Base-by-base conservation (phyloP, 495 filamentous ascomycete genomes). In the Trichoderma orchidacearum region DNA sequence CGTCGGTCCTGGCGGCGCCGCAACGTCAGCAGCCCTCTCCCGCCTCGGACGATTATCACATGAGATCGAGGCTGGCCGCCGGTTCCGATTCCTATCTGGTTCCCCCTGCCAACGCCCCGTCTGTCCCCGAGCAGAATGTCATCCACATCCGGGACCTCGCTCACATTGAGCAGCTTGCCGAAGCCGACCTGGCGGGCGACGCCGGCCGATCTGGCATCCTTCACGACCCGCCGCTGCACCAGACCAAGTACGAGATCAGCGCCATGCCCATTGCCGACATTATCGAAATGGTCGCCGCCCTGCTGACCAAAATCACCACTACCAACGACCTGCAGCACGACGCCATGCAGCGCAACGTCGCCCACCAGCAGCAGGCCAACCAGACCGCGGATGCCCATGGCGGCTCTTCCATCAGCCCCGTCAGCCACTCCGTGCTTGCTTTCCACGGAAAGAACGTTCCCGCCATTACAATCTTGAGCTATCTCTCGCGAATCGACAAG, bases 401-500 rank as follows among this genome's bases (percentile, higher is more conserved):
- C 11, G 77, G 82, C 4, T 67, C 75, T 28, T 79, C 79, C 35
- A 77, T 95, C 63, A 90, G 80, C 63, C 82, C 82, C 11, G 81
- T 94, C 59, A 89, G 90, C 54, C 88, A 83, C 52, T 95, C 89
- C 56, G 93, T 99, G 1, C 81, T 99, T 11, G 94, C 93, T n/a
- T 99, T 99, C 63, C 93, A 99, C 68, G 93, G 93, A 27, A 99
- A 97, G 72, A 99, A 99, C 60, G 89, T 97, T 8, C 93, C 93
- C 2, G 93, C 85, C 64, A 99, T 99, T 59, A 94, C 91, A 31
- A 97, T 99, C 55, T 73, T 94, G 56, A 97, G 90, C 76, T 99
- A 99, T 61, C 74, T 99, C 28, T 92, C 83, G 65, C 86, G 93
- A 48, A 97, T 99, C 62, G 92, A 99, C 67, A 97, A 96, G 70